Evolutionary conservation across 2,329 filamentous ascomycete species (phyloP), one percentile per base, ranked within the genome.

Genomic region (Sclerotinia glacialis): DNA sequence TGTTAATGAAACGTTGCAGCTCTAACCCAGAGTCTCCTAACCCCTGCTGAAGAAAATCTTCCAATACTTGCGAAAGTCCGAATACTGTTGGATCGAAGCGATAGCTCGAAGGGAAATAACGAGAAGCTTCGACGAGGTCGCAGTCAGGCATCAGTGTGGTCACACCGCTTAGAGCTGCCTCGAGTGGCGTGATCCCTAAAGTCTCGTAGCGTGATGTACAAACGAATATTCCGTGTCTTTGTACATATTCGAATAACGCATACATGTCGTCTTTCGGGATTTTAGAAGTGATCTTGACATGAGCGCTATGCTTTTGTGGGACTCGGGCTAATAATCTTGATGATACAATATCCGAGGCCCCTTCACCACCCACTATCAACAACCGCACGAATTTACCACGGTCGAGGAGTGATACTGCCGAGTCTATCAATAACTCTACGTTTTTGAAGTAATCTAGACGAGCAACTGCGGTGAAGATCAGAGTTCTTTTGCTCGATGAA

Each of bases 161-260:
- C 8, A 69, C 68, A 54, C 62, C 58, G n/a, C 66, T 69, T 23
- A 69, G 53, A 28, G 59, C 65, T 9, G 68, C 66, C 26, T 69
- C 68, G 7, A 69, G 66, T 40, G 68, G 68, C 5, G 68, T 69
- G 46, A 69, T 68, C 26, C 66, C 66, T 26, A 69, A 58, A 23
- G 68, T 69, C 50, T 69, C 68, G 23, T 69, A 69, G 11, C 68
- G 68, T 34, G 68, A 69, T 42, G 68, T 67, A 54, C 68, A 69
- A 14, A 69, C 63, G 37, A 69, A 69, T 64, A 69, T 60, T n/a
- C 66, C 62, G 16, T 62, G 60, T 23, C 56, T 56, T 31, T 56
- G 65, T 23, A 58, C 59, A 21, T 52, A 37, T 37, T 69, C 66
- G 21, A 69, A 69, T 14, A 69, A 58, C n/a, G 68, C 50, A 54